Base-by-base conservation (phyloP, 129 eudicot species). In the Logfia minima region DNA sequence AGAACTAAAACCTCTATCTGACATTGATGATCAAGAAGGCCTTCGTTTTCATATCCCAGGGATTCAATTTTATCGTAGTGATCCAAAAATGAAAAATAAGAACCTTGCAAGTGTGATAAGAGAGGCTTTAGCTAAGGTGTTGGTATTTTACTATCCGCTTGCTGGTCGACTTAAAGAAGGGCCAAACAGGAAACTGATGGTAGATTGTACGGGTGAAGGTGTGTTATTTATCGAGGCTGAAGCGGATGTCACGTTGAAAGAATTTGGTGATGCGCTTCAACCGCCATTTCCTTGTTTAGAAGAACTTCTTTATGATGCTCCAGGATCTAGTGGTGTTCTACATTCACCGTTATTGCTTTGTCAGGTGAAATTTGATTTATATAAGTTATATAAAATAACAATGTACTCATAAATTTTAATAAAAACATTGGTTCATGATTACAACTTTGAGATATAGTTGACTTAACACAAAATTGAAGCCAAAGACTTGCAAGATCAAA, bases 221-320 rank as follows among this genome's bases (percentile, higher is more conserved):
- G 82, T 77, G 43, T 6, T 88, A 24, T 88, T 88, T 34, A 58
- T 85, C 0, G 89, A 88, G 76, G 89, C 86, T 0, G 83, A 84
- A 10, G 92, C 92, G 0, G 79, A 83, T 1, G 71, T 83, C 5
- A 72, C 76, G 0, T 21, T 86, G 16, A 73, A 83, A 2, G 74
- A 80, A 22, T 65, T 86, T 10, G 85, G 85, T 1, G 69, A 77
- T 0, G 6, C 37, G 2, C 72, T 86, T 8, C 83, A 61, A 2
- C 84, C 86, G 2, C 85, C 89, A 0, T 86, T 77, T 56, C 78
- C 83, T 0, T 80, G 67, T 55, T 28, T 80, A 8, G 75, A 69
- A 3, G 80, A 83, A 66, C 74, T 86, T 5, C 72, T 86, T 9
- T 83, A 17, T 23, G 85, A 83, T 34, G 87, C 63, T 28, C 82